A percentile compares a stretch with the other conserved stretches of the same genome.
phyloP scores from a whole-genome alignment of 1,139 yeast genomes.

The Suhomyces maxii region DNA sequence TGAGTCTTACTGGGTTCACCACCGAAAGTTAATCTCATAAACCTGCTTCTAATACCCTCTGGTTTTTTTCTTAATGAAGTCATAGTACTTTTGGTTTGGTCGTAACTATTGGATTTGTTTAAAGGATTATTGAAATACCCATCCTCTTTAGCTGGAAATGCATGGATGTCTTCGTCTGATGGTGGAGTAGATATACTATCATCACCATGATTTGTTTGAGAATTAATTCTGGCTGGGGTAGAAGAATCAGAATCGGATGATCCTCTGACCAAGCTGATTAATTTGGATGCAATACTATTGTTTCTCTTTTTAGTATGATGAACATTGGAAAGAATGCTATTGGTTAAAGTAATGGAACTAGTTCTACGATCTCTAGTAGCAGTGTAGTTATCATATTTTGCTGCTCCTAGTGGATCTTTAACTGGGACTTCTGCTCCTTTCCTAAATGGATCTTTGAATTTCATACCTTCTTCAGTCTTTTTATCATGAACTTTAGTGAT shows the following conservation, averaged over 20 bases:
- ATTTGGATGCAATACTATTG: constrained; percentile 9
- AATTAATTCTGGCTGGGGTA: constrained; percentile 1
- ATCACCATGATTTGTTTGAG: constrained; percentile 1
- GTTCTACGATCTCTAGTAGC: constrained; percentile 4
- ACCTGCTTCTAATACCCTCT: constrained; percentile 21
- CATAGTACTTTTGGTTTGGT: constrained; percentile 41
- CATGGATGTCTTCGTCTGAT: constrained; percentile 3
- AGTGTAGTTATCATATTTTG: constrained; percentile 1
- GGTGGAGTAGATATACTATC: constrained; percentile 7
- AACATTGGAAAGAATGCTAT: neutral
- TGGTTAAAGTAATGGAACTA: constrained; percentile 1
- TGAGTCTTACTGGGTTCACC: constrained; percentile 3
- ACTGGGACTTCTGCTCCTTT: neutral
- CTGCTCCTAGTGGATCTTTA: neutral
- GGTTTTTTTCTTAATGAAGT: constrained; percentile 21
- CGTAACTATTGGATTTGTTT: constrained; percentile 30
- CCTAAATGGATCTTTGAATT: neutral
- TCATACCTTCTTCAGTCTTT: neutral
- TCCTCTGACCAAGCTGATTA: constrained; percentile 14
- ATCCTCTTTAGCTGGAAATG: neutral
- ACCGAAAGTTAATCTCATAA: constrained; percentile 14
- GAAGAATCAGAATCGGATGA: constrained; percentile 9
- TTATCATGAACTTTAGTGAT: neutral
- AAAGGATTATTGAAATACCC: constrained; percentile 9
- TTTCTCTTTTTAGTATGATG: constrained; percentile 1